phyloP scores from a whole-genome alignment of 257 asterid genomes.

The Solanum tacnaense region DNA sequence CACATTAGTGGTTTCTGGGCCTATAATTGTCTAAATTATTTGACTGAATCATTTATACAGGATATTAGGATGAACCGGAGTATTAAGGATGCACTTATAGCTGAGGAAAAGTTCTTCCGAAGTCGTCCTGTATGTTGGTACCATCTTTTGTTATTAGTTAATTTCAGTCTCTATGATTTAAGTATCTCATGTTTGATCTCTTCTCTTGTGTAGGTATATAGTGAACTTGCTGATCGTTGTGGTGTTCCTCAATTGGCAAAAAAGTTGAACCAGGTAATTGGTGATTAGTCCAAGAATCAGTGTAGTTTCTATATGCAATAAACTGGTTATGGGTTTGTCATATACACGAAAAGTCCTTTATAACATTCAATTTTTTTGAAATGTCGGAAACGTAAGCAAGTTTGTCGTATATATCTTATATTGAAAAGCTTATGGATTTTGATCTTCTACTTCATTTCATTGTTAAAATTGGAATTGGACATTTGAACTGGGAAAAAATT shows the following conservation, averaged over 20 bases:
- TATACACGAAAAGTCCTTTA: not conserved
- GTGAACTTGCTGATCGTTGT: slow-evolving; percentile 84
- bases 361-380: not conserved
- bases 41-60: slow-evolving; percentile 23
- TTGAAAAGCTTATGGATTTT: not conserved
- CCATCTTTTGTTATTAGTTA: not conserved
- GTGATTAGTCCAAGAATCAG: slow-evolving; percentile 13
- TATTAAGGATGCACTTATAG: slow-evolving; percentile 79
- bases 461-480: not conserved
- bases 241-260: slow-evolving; percentile 94
- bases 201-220: slow-evolving; percentile 51
- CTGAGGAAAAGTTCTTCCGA: slow-evolving; percentile 87
- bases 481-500: not conserved
- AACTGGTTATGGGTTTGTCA: not conserved
- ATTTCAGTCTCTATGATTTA: not conserved
- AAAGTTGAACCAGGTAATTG: slow-evolving; percentile 89
- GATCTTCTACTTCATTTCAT: not conserved
- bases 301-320: not conserved
- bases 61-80: slow-evolving; percentile 65
- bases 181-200: not conserved
- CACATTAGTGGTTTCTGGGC: not conserved
- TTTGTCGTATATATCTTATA: not conserved
- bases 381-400: not conserved
- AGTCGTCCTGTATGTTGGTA: slow-evolving; percentile 57
- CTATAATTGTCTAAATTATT: not conserved